Evolutionary conservation across 2,329 filamentous ascomycete genomes (phyloP), one percentile per base, ranked within the genome.

Genomic region (Fusarium siculi): DNA sequence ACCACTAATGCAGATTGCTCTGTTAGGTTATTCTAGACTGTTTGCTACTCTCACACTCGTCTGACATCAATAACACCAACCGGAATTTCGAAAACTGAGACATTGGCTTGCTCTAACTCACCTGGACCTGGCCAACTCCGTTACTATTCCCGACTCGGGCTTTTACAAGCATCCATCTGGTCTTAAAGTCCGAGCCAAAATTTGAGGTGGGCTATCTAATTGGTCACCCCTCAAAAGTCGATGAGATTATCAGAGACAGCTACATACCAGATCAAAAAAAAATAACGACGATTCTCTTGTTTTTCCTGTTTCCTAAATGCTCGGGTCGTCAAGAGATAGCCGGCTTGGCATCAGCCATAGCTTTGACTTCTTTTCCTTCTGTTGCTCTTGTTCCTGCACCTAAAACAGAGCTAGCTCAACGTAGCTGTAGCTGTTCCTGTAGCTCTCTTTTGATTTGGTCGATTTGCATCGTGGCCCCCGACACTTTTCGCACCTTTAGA

Each of bases 261-360:
- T 32, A 53, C 57, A 69, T 69, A 57, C 64, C 64, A 68, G 49
- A 39, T 30, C n/a, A 25, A 42, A 30, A 28, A 28, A 30, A 30
- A 30, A 10, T 3, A 16, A 37, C 36, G 7, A 36, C 25, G 36
- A 36, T 37, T 42, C n/a, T 46, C 52, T 58, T 25, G 25, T 28
- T 43, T 44, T 66, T 57, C 15, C 42, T 56, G 30, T 28, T 66
- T 66, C 25, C 70, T 67, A 74, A 54, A 56, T 50, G 23, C 43
- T 61, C 55, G 70, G 71, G 53, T 73, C 70, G n/a, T 50, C 42
- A 56, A 63, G 63, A 66, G 42, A 61, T 63, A 64, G 39, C 66
- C 63, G 71, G 62, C 71, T 73, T 74, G 71, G 70, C 71, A 59
- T 46, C 47, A 40, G 55, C 68, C 52, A 58, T 70, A 30, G 52